phyloP scores from a whole-genome alignment of 768 basidiomycete species.

The Pulveroboletus sp. region DNA sequence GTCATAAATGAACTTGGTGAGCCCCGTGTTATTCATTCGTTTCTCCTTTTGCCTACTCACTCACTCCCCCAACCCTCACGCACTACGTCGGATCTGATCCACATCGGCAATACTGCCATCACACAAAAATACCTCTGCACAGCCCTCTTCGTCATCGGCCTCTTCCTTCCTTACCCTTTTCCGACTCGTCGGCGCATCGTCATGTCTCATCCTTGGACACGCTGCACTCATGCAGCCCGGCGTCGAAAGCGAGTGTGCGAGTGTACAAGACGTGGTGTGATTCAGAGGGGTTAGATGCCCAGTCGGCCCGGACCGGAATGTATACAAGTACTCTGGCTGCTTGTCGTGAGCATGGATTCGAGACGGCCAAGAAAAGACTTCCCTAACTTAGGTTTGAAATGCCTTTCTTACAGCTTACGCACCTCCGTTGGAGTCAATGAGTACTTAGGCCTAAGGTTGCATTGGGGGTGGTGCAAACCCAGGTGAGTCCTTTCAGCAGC shows the following conservation, averaged over 20 bases:
- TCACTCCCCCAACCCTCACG: neutral
- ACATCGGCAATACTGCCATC: conserved; percentile 75
- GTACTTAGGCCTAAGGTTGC: no score
- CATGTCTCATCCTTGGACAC: conserved; percentile 81
- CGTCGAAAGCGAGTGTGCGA: conserved; percentile 88
- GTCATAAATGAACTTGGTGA: conserved; percentile 87
- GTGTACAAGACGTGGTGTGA: conserved; percentile 69
- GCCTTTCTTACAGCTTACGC: no score
- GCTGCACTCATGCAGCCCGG: conserved; percentile 92
- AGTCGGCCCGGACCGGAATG: no score
- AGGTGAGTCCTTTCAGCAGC: no score
- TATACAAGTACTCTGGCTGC: no score
- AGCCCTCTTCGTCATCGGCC: conserved; percentile 85
- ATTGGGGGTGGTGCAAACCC: no score
- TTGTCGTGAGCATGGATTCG: no score
- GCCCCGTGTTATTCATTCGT: no score
- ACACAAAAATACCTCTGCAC: conserved; percentile 91
- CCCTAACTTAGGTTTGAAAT: no score
- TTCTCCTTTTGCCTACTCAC: neutral
- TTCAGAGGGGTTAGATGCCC: no score
- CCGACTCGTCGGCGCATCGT: conserved; percentile 90
- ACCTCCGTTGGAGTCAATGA: no score
- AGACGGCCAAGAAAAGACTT: no score
- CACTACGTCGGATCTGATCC: conserved; percentile 78
- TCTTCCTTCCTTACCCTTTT: conserved; percentile 83